A percentile compares a stretch with the other conserved stretches of the same genome.
phyloP scores from a whole-genome alignment of 139 green algal genomes.

The Desmodesmus armatus region DNA sequence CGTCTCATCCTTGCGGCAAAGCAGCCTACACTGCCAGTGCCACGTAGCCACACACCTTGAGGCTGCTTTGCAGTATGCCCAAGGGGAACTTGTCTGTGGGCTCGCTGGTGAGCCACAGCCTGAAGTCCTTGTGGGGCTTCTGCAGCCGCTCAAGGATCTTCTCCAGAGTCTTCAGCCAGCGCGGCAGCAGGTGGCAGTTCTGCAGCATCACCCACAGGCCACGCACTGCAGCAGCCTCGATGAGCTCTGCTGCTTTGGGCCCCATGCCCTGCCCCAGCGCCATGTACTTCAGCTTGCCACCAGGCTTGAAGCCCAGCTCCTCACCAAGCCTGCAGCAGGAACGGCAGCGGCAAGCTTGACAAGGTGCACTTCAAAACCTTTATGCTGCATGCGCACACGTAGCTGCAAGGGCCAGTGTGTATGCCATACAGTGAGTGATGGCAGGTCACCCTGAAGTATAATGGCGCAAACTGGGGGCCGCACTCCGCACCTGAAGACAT shows the following conservation, averaged over 20 bases:
- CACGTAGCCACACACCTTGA: conserved; percentile 37
- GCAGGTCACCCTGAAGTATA: too few relatives aligned
- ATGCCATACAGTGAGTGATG: too few relatives aligned
- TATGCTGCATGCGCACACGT: too few relatives aligned
- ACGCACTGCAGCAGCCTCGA: conserved; percentile 76
- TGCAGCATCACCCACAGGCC: conserved; percentile 91
- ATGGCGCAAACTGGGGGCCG: too few relatives aligned
- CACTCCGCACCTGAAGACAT: conserved; percentile 87
- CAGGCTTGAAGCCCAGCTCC: conserved; percentile 86
- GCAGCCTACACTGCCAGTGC: neutral
- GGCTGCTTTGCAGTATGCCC: conserved; percentile 78
- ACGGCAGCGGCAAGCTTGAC: neutral
- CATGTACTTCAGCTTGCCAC: conserved; percentile 93
- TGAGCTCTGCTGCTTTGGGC: conserved; percentile 84
- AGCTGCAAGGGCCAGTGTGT: too few relatives aligned
- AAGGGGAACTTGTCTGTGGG: conserved; percentile 84
- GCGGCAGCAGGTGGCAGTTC: conserved; percentile 91
- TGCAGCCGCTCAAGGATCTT: conserved; percentile 86
- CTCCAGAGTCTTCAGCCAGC: conserved; percentile 88
- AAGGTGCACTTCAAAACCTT: neutral
- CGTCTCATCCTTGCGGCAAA: too few relatives aligned
- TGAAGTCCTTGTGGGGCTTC: conserved; percentile 86
- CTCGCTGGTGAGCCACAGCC: conserved; percentile 89
- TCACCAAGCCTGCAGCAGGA: conserved; percentile 76
- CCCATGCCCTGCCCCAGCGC: conserved; percentile 93